Base-by-base conservation (phyloP, 2,329 filamentous ascomycete species). In the Septoria linicola region DNA sequence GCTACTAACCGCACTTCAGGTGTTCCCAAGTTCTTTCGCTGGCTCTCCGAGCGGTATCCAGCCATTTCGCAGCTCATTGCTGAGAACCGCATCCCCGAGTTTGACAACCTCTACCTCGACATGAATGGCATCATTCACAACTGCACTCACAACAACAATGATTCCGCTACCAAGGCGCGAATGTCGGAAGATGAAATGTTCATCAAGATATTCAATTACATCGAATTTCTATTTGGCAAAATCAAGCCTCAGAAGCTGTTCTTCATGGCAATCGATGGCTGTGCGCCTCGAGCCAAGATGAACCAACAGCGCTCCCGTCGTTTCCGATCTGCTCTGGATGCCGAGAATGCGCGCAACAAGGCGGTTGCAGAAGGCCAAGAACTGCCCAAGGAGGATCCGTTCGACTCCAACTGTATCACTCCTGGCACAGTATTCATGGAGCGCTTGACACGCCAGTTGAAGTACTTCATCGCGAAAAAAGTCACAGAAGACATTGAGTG, bases 81-180 rank as follows among this genome's bases (percentile, higher is more conserved):
- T 48, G 93, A 99, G 77, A 99, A 96, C 73, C 87, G 93, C 65
- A 99, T 99, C 72, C 93, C 93, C 59, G 95, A 99, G 73, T 99
- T 99, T 74, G 93, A 99, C 73, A 93, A 89, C 73, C 83, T 99
- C 56, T 99, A 99, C 73, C 79, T 95, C 63, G 89, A 95, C 67
- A 99, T 99, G 93, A 99, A 99, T 73, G 93, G 93, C 61, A 99
- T 99, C 70, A 99, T 99, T 66, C 92, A 99, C 73, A 99, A 99
- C 72, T 99, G 93, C 72, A 99, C 93, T 50, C 93, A 99, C 75
- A 96, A 93, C 67, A 92, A 99, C 73, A 86, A 89, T 19, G 91
- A 95, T 67, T 91, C 92, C 68, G 90, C 92, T 67, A 84, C 90
- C 3, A 89, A 89, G 1, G 95, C 95, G 66, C 89, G 93, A 49